Evolutionary conservation across 441 rosid species (phyloP), one percentile per base, ranked within the genome.

Genomic region (Pelargonium citronellum): DNA sequence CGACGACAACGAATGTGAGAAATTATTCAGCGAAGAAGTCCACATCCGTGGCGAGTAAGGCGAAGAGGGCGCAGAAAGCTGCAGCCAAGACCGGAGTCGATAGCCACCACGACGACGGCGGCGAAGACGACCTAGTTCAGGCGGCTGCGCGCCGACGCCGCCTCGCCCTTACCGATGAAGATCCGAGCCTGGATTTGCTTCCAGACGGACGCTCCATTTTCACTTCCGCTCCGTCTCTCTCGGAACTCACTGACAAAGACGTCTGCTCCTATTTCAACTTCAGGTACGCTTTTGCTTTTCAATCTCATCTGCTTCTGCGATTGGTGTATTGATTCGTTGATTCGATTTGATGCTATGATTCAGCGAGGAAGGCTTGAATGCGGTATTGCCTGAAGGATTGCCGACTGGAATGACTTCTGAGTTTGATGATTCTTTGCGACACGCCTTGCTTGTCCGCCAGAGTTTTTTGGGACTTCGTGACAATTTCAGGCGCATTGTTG

Each of bases 401-500:
- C 87, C 89, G n/a, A 64, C 61, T 46, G 97, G 96, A 34, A 84
- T 90, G 85, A 83, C 77, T 72, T 69, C 78, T 71, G 99, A 94
- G 80, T 94, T 94, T 69, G 85, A 83, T 58, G 97, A 90, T 30
- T 89, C 99, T 13, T 79, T 87, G 96, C 79, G 95, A 70, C 85
- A 78, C 16, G 87, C 96, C 2, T 72, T 91, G 81, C 90, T 95
- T 43, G 92, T 95, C 67, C 79, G 97, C 67, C 86, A 87, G 81
- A 84, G 86, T 73, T 95, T 87, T 81, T 82, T 91, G 81, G 92
- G 87, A 80, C 88, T 91, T 69, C 97, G 99, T 12, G 97, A 91
- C 80, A 87, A 95, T 80, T 91, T 89, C 79, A 85, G 89, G 71
- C 92, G 95, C 69, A 71, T 91, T 61, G 96, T 87, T 79, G 96